Conservation (phyloP, 768 basidiomycete genomes). For the Pleurotus salmoneostramineus region DNA sequence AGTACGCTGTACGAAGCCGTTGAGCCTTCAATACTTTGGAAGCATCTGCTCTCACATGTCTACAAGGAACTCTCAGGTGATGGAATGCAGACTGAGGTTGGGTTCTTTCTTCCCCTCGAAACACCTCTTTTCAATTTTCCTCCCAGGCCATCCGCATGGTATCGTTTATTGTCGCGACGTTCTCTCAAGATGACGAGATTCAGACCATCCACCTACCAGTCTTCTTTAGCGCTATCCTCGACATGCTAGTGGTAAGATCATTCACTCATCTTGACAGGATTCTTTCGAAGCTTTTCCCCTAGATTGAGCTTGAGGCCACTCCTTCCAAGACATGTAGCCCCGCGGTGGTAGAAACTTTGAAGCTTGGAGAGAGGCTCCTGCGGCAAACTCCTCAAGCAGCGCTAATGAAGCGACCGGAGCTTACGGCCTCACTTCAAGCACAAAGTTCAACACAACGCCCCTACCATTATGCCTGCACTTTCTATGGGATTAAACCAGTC, state of each 20-base stretch:
- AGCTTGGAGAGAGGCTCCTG: constrained; percentile 52
- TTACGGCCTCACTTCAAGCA: constrained; percentile 31
- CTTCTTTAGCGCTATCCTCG: constrained; percentile 65
- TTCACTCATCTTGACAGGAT: background rate
- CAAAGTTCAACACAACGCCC: constrained; percentile 30
- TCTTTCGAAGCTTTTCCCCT: background rate
- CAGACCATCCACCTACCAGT: constrained; percentile 77
- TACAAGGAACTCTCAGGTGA: constrained; percentile 49
- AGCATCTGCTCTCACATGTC: constrained; percentile 57
- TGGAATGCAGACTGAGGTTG: constrained; percentile 44
- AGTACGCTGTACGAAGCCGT: constrained; percentile 89
- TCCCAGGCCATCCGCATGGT: constrained; percentile 63
- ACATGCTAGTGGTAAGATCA: constrained; percentile 54
- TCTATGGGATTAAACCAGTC: constrained; percentile 48
- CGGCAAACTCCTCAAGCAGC: constrained; percentile 45
- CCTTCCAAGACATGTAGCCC: constrained; percentile 24
- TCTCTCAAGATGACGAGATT: constrained; percentile 85
- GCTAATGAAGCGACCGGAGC: constrained; percentile 47
- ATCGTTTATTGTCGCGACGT: constrained; percentile 67
- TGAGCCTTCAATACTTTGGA: constrained; percentile 89
- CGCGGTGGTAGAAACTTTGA: constrained; percentile 35
- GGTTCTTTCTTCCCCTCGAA: constrained; percentile 7
- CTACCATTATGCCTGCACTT: constrained; percentile 54
- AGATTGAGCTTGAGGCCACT: constrained; percentile 3
- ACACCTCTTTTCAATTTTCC: constrained; percentile 6